Base-by-base conservation (phyloP, 805 yeast genomes). In the Candida koratica region DNA sequence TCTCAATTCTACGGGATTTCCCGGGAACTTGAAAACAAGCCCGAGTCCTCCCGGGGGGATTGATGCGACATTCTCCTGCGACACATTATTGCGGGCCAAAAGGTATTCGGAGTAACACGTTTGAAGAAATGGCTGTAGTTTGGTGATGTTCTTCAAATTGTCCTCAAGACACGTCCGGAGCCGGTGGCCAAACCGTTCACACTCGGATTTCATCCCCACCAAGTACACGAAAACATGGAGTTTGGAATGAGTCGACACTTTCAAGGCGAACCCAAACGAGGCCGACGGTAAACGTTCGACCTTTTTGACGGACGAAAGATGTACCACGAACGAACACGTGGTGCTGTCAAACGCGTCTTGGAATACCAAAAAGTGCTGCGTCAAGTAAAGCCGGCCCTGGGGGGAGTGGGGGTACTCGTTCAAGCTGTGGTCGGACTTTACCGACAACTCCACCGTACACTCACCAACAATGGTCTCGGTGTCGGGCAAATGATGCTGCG, bases 21-120 rank as follows among this genome's bases (percentile, higher is more conserved):
- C 98, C 0, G 98, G 98, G 55, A 81, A 93, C 45, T 84, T 82
- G 61, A 79, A 90, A 9, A 62, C 61, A 51, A 83, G 74, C 0
- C 99, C 99, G 16, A 93, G 65, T 0, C 99, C 99, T 16, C 94
- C 94, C 6, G 67, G 62, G 0, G 94, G 88, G 0, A 87, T 77
- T 4, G 54, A 53, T 1, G 70, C 69, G 7, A 77, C 58, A 22
- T 56, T 55, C 36, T 73, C 73, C 23, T 52, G 52, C 5, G 64
- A 52, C 3, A 61, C 56, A 14, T 75, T 72, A 44, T 79, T 79
- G 42, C 81, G 76, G 25, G 81, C 69, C 32, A 89, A 60, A 25
- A 84, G 64, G 52, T 79, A 90, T 56, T 90, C 97, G 0, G 97
- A 89, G 57, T 88, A 90, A 38, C 90, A 74, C 0, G 88, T 67